A percentile compares a stretch with the other conserved stretches of the same genome.
Conservation (phyloP, 371 early-diverging fungal genomes). For the Mucor irregularis region DNA sequence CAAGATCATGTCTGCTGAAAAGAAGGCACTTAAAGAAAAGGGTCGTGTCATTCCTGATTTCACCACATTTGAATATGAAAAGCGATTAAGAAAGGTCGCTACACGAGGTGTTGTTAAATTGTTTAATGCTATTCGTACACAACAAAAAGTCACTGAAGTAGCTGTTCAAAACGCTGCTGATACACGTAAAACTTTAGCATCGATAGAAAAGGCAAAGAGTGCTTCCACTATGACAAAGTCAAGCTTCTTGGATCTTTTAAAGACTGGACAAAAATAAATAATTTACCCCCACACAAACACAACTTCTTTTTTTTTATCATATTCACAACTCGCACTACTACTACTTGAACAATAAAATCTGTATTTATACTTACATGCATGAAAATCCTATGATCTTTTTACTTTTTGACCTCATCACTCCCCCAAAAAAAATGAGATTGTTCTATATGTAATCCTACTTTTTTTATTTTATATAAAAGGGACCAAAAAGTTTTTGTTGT, state of each 20-base stretch:
- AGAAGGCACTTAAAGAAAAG: constrained; percentile 58
- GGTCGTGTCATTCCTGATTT: constrained; percentile 71
- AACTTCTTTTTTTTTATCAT: no score
- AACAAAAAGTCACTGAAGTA: constrained; percentile 71
- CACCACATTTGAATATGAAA: constrained; percentile 74
- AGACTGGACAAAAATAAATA: constrained; percentile 44
- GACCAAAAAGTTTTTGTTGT: no score
- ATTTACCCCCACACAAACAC: no score
- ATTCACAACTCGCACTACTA: no score
- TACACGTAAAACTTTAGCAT: constrained; percentile 43
- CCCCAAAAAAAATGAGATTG: no score
- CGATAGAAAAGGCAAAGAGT: constrained; percentile 58
- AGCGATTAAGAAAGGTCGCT: constrained; percentile 78
- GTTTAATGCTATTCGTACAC: constrained; percentile 82
- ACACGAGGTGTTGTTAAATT: constrained; percentile 85
- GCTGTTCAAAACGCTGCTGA: constrained; percentile 43
- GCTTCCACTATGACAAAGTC: constrained; percentile 63
- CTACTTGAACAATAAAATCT: no score
- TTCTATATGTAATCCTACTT: no score
- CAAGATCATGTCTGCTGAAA: constrained; percentile 65
- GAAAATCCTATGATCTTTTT: no score
- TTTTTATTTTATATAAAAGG: no score
- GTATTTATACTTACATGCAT: no score
- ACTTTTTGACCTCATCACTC: no score
- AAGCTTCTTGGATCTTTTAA: constrained; percentile 64